Conservation (phyloP, 495 filamentous ascomycete species). For the Xylaria venustula region DNA sequence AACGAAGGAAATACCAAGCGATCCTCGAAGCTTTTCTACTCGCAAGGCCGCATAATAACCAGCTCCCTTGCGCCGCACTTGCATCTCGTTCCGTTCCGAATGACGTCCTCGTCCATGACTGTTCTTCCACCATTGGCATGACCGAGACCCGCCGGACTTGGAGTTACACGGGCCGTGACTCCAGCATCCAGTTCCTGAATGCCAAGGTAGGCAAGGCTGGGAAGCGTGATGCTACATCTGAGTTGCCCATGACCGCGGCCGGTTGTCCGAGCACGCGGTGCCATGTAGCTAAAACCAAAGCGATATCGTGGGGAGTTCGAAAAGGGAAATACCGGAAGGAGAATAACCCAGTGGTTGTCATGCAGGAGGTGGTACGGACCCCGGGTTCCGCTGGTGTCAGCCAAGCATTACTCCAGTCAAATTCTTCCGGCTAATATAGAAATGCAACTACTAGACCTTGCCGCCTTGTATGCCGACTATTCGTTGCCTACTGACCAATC, state of each 20-base stretch:
- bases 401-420: background rate
- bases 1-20: background rate
- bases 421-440: slow-evolving; percentile 1
- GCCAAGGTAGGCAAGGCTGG: slow-evolving; percentile 7
- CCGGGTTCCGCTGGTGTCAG: background rate
- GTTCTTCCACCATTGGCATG: slow-evolving; percentile 15
- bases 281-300: slow-evolving; percentile 2
- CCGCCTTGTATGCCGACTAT: background rate
- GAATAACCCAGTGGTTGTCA: background rate
- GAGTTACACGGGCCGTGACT: slow-evolving; percentile 24
- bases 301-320: slow-evolving; percentile 14
- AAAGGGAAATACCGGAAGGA: slow-evolving; percentile 31
- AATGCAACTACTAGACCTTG: background rate
- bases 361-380: background rate
- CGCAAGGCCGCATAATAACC: background rate
- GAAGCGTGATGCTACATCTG: slow-evolving; percentile 1
- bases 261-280: background rate
- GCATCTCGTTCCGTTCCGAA: slow-evolving; percentile 3
- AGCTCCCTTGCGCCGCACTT: slow-evolving; percentile 2
- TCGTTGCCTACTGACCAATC: background rate
- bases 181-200: slow-evolving; percentile 21
- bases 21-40: background rate
- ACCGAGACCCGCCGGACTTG: slow-evolving; percentile 1
- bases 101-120: slow-evolving; percentile 13
- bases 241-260: background rate